Conservation (phyloP, 495 filamentous ascomycete species). For the Talaromyces wortmannii region DNA sequence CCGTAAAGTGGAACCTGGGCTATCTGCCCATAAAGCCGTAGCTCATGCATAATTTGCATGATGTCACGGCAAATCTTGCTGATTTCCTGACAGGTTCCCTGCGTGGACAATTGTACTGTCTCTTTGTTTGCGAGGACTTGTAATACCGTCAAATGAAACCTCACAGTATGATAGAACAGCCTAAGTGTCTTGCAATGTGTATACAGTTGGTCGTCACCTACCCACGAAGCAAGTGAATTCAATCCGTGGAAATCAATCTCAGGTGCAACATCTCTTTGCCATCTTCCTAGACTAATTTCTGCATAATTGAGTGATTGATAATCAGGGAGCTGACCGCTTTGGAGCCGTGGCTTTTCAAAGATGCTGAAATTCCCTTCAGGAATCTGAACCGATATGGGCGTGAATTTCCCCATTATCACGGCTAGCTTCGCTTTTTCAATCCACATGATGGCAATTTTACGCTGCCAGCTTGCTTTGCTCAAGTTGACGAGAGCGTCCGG, state of each 20-base stretch:
- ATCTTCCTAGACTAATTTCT: background rate
- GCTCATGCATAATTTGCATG: background rate
- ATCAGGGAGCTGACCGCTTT: background rate
- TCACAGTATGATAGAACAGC: background rate
- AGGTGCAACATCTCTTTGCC: background rate
- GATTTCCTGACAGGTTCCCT: background rate
- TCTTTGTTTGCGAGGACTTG: background rate
- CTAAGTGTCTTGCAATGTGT: background rate
- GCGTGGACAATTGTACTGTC: background rate
- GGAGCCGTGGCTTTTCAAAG: background rate
- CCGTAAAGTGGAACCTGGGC: background rate
- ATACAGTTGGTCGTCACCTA: background rate
- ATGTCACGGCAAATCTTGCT: background rate
- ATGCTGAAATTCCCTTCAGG: background rate
- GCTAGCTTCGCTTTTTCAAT: background rate
- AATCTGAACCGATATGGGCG: background rate
- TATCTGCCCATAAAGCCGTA: background rate
- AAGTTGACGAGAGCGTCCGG: background rate
- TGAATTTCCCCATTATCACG: background rate
- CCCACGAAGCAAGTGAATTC: constrained; percentile 1
- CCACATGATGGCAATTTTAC: background rate
- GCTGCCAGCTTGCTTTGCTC: background rate
- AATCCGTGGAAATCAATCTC: background rate
- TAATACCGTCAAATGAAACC: background rate
- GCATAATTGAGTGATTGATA: background rate